These are phyloP conservation scores for Trichocomaceae sp. DNA, from an alignment of 2,329 filamentous ascomycete genomes.

Conservation along the genomic window DNA sequence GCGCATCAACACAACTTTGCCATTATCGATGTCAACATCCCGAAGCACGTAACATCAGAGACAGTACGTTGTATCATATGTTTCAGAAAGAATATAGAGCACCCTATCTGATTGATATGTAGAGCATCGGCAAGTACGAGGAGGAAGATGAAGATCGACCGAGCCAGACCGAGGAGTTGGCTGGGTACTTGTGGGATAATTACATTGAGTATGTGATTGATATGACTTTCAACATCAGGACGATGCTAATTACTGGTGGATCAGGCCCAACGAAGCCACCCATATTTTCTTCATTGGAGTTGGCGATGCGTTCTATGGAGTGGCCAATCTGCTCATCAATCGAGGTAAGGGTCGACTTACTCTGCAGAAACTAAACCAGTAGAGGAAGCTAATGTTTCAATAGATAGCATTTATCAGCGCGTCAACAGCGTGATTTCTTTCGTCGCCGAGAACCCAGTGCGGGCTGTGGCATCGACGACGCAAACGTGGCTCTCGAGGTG, in stretches of 20 bases:
- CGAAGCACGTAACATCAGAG: slow-evolving; percentile 63
- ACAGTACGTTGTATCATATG: slow-evolving; percentile 42
- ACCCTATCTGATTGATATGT: background rate
- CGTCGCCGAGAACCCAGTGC: slow-evolving; percentile 65
- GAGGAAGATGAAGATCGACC: slow-evolving; percentile 47
- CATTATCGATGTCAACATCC: slow-evolving; percentile 87
- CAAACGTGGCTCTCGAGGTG: slow-evolving; percentile 62
- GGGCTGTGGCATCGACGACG: slow-evolving; percentile 73
- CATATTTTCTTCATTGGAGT: slow-evolving; percentile 82
- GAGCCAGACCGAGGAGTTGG: slow-evolving; percentile 58
- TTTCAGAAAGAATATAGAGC: background rate
- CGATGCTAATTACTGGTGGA: too few relatives aligned
- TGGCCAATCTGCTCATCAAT: slow-evolving; percentile 72
- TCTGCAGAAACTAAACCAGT: background rate
- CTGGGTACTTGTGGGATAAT: slow-evolving; percentile 92
- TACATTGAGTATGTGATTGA: slow-evolving; percentile 64
- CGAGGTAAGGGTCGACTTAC: slow-evolving; percentile 47
- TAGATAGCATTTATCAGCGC: slow-evolving; percentile 56
- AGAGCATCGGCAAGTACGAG: slow-evolving; percentile 33
- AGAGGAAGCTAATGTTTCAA: background rate
- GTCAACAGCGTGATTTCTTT: slow-evolving; percentile 74
- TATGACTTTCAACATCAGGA: background rate
- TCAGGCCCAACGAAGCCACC: slow-evolving; percentile 56
- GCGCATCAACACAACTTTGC: slow-evolving; percentile 68
- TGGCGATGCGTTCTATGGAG: slow-evolving; percentile 78